Conservation (phyloP, 805 yeast genomes). For the Dipodascus geniculatus region DNA sequence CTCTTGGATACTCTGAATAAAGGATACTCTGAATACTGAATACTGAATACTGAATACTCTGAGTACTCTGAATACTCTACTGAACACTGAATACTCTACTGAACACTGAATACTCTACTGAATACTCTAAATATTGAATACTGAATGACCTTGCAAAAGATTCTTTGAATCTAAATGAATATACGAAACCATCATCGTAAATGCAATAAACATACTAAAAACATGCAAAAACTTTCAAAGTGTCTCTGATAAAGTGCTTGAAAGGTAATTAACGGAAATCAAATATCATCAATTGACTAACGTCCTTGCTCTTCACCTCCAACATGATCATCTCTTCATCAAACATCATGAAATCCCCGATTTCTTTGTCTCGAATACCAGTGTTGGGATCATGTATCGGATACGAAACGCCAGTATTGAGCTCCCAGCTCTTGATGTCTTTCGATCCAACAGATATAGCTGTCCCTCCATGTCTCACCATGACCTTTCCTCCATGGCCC, state of each 20-base stretch:
- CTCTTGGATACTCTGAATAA: too few species aligned
- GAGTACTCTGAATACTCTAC: too few species aligned
- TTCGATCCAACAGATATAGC: constrained; percentile 8
- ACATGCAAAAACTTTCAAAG: neutral
- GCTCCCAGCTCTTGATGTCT: constrained; percentile 10
- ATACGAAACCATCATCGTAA: too few species aligned
- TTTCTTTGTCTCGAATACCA: neutral
- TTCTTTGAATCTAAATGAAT: too few species aligned
- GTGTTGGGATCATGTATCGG: neutral
- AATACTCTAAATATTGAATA: too few species aligned
- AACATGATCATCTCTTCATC: constrained; percentile 1
- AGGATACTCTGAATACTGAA: too few species aligned
- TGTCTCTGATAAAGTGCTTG: neutral
- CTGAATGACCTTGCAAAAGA: too few species aligned
- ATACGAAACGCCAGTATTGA: neutral
- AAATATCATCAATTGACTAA: neutral
- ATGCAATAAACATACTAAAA: neutral
- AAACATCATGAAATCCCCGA: constrained; percentile 1
- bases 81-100: too few species aligned
- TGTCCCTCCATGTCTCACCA: constrained; percentile 3
- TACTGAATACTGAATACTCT: too few species aligned
- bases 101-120: too few species aligned
- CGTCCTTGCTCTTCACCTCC: neutral
- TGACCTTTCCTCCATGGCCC: constrained; percentile 8
- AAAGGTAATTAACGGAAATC: neutral